Evolutionary conservation across 176 grass and related monocot genomes (phyloP), one percentile per base, ranked within the genome.

Genomic region (Dactylis glomerata): DNA sequence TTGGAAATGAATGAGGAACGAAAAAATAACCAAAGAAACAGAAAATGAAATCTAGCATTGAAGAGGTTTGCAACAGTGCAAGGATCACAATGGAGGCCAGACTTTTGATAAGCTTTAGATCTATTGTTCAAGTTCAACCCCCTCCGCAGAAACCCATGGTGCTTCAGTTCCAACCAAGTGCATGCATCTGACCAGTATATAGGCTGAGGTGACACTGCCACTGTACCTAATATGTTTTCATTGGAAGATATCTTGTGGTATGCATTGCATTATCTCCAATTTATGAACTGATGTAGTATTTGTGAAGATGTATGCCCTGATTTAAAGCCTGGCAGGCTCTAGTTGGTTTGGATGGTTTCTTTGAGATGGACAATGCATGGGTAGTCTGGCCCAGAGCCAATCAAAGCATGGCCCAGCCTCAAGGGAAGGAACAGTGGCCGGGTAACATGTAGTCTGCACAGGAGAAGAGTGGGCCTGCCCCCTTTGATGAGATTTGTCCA

Each of bases 311-410:
- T 16, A 45, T 72, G 26, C 1, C 31, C 22, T 45, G 23, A 74
- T 68, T 69, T 37, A 50, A 79, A 85, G 41, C 0, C 33, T 82
- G 42, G 63, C 20, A 77, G 40, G 62, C 42, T 83, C 76, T 49
- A 57, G 86, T 86, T 86, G 66, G 44, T 40, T 65, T 75, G 75
- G 67, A 52, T 50, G 68, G 80, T 87, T 77, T 75, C 47, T 76
- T 76, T 90, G 80, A 75, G 56, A 87, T 80, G 80, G 84, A 87
- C 89, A 61, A 3, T 24, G 49, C 84, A 83, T 26, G 66, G 75
- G 66, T 30, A 66, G 80, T 17, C 5, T 83, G 84, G 74, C 56
- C 80, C 84, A 58, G 75, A 6, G 66, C 67, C 37, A 78, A 75
- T 87, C 64, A 65, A 90, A 17, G 68, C 28, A 71, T 69, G 82